Evolutionary conservation across 1,284 basidiomycete species (phyloP), one percentile per base, ranked within the genome.

Genomic region (Takashimella tepidaria): DNA sequence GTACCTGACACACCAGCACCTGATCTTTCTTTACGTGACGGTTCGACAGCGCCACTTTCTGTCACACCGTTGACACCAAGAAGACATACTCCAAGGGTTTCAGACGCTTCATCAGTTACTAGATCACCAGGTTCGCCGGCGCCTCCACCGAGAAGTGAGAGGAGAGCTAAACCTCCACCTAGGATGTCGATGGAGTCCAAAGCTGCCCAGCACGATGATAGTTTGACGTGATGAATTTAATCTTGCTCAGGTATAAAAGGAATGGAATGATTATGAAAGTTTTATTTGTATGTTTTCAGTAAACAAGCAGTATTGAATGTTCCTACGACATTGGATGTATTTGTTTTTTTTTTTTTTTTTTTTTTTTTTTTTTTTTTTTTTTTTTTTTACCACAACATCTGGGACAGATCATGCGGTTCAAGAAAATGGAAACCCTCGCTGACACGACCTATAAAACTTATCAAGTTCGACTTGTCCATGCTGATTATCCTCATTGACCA

Each of bases 71-170:
- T 26, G 26, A 47, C 45, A 26, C 16, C 23, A 47, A n/a, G 45
- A 24, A 24, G 22, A 24, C 22, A n/a, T 13, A 24, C 45, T n/a
- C 13, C n/a, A 8, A 22, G 20, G 10, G 45, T 37, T 8, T 37
- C 31, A 16, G 31, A 37, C 31, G 16, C 31, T 37, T 37, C 31
- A 16, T 37, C 20, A 16, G 23, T 47, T 26, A 8, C 16, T 10
- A 47, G 22, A 24, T 47, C 45, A n/a, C 16, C 22, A 5, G 45
- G 26, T 10, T 26, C 22, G 45, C 45, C n/a, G 6, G 45, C 45
- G 11, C 45, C 45, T 11, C 55, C 55, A 12, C 46, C 47, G 8
- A 41, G 50, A 25, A 56, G 51, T 53, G 50, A 56, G 21, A 48
- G 55, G 41, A 46, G 55, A 41, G 47, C 50, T 1, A 54, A 2